Conservation (phyloP, 2,329 filamentous ascomycete species). For the Aureobasidium sp. region DNA sequence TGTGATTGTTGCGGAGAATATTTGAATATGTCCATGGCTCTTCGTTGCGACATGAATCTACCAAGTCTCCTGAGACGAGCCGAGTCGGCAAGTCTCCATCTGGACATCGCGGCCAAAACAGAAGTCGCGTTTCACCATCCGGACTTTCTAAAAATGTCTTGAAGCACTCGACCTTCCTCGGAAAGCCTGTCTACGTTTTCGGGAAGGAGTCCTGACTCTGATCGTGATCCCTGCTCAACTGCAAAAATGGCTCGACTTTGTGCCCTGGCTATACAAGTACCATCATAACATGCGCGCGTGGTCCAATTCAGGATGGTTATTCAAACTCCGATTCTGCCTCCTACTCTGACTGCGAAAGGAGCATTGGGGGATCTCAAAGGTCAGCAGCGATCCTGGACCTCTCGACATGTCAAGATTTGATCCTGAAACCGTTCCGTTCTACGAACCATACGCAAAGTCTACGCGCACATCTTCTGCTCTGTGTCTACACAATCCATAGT, state of each 20-base stretch:
- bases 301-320: too few relatives aligned
- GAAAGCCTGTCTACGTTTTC: neutral
- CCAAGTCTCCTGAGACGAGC: neutral
- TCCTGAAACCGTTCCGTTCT: neutral
- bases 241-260: neutral
- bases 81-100: neutral
- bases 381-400: neutral
- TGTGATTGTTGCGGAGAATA: too few relatives aligned
- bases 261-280: neutral
- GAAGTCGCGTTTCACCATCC: neutral
- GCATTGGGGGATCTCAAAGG: neutral
- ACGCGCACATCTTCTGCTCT: neutral
- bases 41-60: neutral
- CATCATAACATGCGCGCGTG: neutral
- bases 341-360: too few relatives aligned
- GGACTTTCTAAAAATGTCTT: slow-evolving; percentile 9
- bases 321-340: neutral
- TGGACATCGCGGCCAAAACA: neutral
- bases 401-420: neutral
- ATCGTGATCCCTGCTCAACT: neutral
- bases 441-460: neutral
- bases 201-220: neutral
- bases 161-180: neutral
- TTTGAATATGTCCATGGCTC: too few relatives aligned
- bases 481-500: neutral